Evolutionary conservation across 306 rosid species (phyloP).

Genomic region (Gynostemma pentaphyllum): DNA sequence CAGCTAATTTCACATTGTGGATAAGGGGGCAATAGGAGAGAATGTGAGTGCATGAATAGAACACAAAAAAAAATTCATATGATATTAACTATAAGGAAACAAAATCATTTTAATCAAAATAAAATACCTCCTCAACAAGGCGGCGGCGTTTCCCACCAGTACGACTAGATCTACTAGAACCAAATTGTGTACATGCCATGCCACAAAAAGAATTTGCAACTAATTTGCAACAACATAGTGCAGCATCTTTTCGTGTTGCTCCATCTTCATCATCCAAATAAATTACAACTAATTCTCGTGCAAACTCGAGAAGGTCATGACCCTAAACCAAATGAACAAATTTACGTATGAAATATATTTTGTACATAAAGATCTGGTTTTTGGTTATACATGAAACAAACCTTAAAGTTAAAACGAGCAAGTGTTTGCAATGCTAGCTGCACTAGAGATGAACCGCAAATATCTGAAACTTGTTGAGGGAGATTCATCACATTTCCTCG

Average conservation of each 20-base stretch:
- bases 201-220: conserved; percentile 73
- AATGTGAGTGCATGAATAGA: background rate
- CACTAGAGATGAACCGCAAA: conserved; percentile 58
- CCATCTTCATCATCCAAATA: conserved; percentile 97
- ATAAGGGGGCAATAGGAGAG: no score
- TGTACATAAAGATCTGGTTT: background rate
- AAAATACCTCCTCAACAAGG: conserved; percentile 74
- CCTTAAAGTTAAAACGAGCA: conserved; percentile 92
- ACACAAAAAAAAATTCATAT: background rate
- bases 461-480: conserved; percentile 68
- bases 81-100: background rate
- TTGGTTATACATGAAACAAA: conserved; percentile 10
- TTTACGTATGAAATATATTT: background rate
- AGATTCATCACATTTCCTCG: conserved; percentile 44
- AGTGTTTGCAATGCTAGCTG: conserved; percentile 96
- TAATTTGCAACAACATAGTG: conserved; percentile 89
- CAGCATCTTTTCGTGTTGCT: conserved; percentile 87
- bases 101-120: background rate
- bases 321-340: conserved; percentile 45
- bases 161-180: conserved; percentile 57
- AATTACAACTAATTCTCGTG: conserved; percentile 79
- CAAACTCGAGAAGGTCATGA: conserved; percentile 92
- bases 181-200: conserved; percentile 45
- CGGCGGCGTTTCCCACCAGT: conserved; percentile 76
- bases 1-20: no score